Conservation (phyloP, 2,329 filamentous ascomycete species). For the Tympanopsis confertula region DNA sequence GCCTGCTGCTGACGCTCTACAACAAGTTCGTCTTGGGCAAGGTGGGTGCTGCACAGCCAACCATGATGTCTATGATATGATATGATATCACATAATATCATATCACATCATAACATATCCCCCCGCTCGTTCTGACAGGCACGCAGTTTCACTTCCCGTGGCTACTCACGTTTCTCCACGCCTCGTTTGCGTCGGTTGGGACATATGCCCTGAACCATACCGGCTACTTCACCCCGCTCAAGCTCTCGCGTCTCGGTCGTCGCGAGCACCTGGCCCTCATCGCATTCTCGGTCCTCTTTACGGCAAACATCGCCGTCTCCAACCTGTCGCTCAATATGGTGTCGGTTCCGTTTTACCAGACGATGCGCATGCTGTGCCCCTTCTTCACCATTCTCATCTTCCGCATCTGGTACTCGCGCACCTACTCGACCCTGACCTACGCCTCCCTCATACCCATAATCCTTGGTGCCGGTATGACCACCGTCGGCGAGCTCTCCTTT, state of each 20-base stretch:
- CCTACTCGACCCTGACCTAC: constrained; percentile 43
- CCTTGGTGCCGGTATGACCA: constrained; percentile 45
- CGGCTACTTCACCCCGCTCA: constrained; percentile 39
- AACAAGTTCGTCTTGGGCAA: constrained; percentile 45
- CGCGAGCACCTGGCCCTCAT: constrained; percentile 42
- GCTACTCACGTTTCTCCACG: constrained; percentile 46
- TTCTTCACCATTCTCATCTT: constrained; percentile 52
- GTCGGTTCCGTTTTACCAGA: constrained; percentile 56
- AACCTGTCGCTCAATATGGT: constrained; percentile 51
- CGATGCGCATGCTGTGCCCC: constrained; percentile 48
- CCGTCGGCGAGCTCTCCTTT: constrained; percentile 51
- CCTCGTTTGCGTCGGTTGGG: constrained; percentile 43
- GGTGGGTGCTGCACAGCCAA: constrained; percentile 22
- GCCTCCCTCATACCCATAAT: constrained; percentile 49
- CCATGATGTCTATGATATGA: constrained; percentile 2
- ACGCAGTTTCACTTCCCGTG: constrained; percentile 45
- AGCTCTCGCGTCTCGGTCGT: constrained; percentile 23
- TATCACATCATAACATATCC: neutral
- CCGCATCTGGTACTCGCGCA: constrained; percentile 39
- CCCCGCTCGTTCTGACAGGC: neutral
- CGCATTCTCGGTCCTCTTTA: constrained; percentile 48
- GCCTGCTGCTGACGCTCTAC: constrained; percentile 39
- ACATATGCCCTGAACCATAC: constrained; percentile 37
- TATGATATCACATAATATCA: constrained; percentile 4
- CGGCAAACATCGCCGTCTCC: constrained; percentile 52